Percentiles rank a stretch among this genome's conserved stretches.
These are phyloP conservation scores for Colletotrichum sp. DNA, from an alignment of 2,329 filamentous ascomycete species.

Conservation along the genomic window DNA sequence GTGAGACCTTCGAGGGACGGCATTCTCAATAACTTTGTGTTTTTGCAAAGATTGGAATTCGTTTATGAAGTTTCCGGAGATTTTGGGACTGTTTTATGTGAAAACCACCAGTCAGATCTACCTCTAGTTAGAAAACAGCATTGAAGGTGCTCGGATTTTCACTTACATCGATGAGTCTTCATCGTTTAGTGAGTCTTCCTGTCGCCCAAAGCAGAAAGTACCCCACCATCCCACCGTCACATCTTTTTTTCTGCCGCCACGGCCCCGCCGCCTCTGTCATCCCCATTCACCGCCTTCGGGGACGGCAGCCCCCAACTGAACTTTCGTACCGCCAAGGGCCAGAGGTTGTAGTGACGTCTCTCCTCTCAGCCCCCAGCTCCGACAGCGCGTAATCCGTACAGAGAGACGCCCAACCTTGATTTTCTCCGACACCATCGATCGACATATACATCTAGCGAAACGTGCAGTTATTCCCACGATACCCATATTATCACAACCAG, in stretches of 20 bases:
- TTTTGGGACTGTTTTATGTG: not conserved
- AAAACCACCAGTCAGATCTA: not conserved
- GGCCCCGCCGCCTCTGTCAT: not conserved
- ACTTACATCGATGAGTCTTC: conserved; percentile 21
- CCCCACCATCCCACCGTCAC: conserved; percentile 11
- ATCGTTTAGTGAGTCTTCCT: conserved; percentile 6
- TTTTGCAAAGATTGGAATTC: not conserved
- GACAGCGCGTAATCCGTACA: not conserved
- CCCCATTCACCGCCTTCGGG: conserved; percentile 9
- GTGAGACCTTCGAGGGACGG: conserved; percentile 31
- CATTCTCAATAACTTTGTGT: conserved; percentile 27
- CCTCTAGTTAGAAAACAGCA: not conserved
- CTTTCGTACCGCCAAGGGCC: conserved; percentile 12
- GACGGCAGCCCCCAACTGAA: not conserved
- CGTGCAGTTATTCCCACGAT: not conserved
- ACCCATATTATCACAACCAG: not conserved
- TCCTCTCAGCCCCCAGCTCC: not conserved
- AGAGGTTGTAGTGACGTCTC: conserved; percentile 13
- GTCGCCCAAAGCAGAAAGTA: conserved; percentile 14
- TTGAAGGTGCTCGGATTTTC: not conserved
- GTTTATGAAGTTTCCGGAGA: not conserved
- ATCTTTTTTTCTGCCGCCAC: conserved; percentile 18
- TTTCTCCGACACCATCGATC: not conserved
- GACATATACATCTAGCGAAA: not conserved
- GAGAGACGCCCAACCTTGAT: not conserved